Conservation (phyloP, 2,329 filamentous ascomycete species). For the Stachybotrys chartarum region DNA sequence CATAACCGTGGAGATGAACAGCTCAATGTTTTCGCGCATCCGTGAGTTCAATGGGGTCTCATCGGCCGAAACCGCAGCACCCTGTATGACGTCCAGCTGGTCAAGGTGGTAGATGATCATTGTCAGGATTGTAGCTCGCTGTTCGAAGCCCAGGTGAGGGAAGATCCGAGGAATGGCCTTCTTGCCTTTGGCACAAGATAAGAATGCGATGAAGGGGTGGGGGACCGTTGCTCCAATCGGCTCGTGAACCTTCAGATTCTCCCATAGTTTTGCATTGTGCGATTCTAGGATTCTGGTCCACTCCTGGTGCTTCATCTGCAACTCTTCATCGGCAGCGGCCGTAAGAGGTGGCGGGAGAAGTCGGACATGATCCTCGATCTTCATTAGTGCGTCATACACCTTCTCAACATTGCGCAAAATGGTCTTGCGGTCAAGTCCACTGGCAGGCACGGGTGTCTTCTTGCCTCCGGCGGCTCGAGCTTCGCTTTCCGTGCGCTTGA, state of each 20-base stretch:
- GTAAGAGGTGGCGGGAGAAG: constrained; percentile 59
- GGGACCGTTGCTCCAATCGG: constrained; percentile 70
- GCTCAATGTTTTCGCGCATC: constrained; percentile 84
- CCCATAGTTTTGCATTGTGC: constrained; percentile 80
- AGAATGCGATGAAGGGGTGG: constrained; percentile 93
- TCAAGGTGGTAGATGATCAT: constrained; percentile 95
- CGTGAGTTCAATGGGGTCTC: constrained; percentile 62
- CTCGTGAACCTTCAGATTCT: constrained; percentile 83
- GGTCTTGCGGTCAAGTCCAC: constrained; percentile 71
- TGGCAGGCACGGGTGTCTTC: constrained; percentile 23
- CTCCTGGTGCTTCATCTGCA: constrained; percentile 67
- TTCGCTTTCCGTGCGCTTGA: constrained; percentile 77
- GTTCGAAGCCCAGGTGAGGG: constrained; percentile 84
- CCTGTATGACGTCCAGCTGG: constrained; percentile 79
- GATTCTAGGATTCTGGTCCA: constrained; percentile 55
- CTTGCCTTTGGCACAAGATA: constrained; percentile 93
- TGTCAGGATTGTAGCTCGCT: constrained; percentile 89
- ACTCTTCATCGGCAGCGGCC: constrained; percentile 52
- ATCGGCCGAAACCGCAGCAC: constrained; percentile 68
- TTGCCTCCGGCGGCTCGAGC: constrained; percentile 43
- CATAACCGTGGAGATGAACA: constrained; percentile 85
- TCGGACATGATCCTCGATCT: constrained; percentile 87
- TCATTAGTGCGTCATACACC: constrained; percentile 84
- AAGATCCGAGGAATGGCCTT: constrained; percentile 93
- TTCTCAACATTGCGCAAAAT: constrained; percentile 81